Evolutionary conservation across 129 eudicot genomes (phyloP), one percentile per base, ranked within the genome.

Genomic region (Escallonia rubra): DNA sequence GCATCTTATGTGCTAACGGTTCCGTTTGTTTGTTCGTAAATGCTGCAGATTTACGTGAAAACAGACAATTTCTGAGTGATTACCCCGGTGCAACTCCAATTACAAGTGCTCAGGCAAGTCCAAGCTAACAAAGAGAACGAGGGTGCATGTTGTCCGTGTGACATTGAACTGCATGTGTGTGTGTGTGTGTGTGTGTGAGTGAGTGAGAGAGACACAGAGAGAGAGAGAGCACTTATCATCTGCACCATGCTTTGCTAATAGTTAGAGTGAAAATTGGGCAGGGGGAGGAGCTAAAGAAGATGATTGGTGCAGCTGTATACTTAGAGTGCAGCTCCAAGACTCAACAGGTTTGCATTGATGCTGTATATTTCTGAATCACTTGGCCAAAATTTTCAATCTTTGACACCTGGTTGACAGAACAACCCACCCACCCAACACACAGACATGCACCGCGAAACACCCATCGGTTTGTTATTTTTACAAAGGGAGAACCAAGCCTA

Each of bases 291-390:
- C 77, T 88, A 42, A 84, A 82, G 76, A 88, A 79, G 71, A 71
- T 78, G 73, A 88, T 81, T 7, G 95, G 95, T 43, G 95, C 95
- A 57, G 90, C 80, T 38, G 86, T 76, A 57, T 88, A 88, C 69
- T 66, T 88, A 4, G 95, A 88, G 53, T 88, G 95, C 64, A 88
- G 95, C 65, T 80, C 95, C 82, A 88, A 84, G 69, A 84, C 95
- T 64, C 95, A 88, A 58, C 90, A 79, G 95, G 95, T 87, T 71
- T 41, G 72, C 43, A 44, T 3, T 10, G 3, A 6, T 59, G 34
- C 34, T 23, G 34, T 1, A 23, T 23, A 23, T 23, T 23, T 23
- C 34, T 23, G 34, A 23, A 23, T 23, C 34, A 23, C 34, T 23
- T 23, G 34, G 1, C 34, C 34, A 23, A 23, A 23, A 23, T 23